Base-by-base conservation (phyloP, 2,329 filamentous ascomycete species). In the Epicoccum nigrum region DNA sequence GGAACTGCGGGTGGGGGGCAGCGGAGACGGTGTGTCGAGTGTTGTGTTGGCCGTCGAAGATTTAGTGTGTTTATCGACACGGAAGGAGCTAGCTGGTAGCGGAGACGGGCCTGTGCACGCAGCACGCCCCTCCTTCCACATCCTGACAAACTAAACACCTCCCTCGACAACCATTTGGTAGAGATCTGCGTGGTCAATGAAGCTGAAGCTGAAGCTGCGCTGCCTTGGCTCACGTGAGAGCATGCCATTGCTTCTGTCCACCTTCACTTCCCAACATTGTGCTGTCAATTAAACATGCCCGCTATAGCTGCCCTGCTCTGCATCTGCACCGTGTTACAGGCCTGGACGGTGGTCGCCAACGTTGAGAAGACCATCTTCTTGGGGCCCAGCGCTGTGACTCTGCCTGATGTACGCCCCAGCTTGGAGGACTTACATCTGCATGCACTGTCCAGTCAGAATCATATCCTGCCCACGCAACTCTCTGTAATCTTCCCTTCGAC, bases 331-430 rank as follows among this genome's bases (percentile, higher is more conserved):
- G 58, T 67, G 60, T 55, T 60, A 61, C 62, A 58, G 34, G 73
- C 68, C 54, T 65, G 71, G 61, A 67, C 57, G 45, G 69, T 69
- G 60, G 64, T 63, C 60, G 91, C 88, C 71, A 97, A 99, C 72
- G 88, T 89, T 47, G 94, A 97, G 72, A 99, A 99, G 76, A 81
- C 84, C 62, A 90, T 97, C 66, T 97, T 99, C 77, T 78, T 88
- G 28, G 91, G 84, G 17, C 92, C 92, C 9, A 69, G 76, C 25
- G 73, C 79, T 25, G 72, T 84, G 64, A 72, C 79, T 46, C 74
- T 89, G 37, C 83, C 87, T 28, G 73, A 81, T 45, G 71, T 77
- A 42, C 79, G 78, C 60, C 83, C 82, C 51, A 81, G 76, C 45
- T 73, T 90, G 41, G 79, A 83, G 52, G 78, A 83, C 64, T 78